Evolutionary conservation across 2,329 filamentous ascomycete genomes (phyloP).

Genomic region (Dactylellina leptospora): DNA sequence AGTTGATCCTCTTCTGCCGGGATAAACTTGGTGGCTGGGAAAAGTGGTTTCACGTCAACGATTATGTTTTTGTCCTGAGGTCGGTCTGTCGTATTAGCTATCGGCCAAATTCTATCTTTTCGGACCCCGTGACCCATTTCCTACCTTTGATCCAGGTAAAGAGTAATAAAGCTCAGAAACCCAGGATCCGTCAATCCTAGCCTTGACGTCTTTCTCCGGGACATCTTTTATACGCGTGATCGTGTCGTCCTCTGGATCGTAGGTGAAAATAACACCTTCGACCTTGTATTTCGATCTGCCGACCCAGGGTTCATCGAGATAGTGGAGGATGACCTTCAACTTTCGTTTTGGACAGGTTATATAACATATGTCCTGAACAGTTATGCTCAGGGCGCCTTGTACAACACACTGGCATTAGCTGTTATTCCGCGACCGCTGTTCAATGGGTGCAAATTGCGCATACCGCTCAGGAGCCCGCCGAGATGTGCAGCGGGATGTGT

Average conservation of each 20-base stretch:
- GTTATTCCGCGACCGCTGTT: neutral
- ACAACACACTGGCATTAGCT: constrained; percentile 53
- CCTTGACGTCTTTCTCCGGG: constrained; percentile 82
- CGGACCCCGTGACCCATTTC: too few relatives aligned
- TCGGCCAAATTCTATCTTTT: too few relatives aligned
- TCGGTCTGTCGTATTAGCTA: too few relatives aligned
- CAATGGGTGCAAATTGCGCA: neutral
- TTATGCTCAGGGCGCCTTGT: constrained; percentile 78
- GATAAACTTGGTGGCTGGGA: constrained; percentile 78
- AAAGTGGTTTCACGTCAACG: constrained; percentile 86
- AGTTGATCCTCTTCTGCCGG: constrained; percentile 82
- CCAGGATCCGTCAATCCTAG: constrained; percentile 85
- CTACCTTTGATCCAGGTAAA: constrained; percentile 60
- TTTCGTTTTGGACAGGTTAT: constrained; percentile 89
- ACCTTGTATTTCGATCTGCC: constrained; percentile 90
- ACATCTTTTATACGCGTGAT: constrained; percentile 85
- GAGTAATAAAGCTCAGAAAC: constrained; percentile 74
- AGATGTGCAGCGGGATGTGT: constrained; percentile 94
- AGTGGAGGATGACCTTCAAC: constrained; percentile 90
- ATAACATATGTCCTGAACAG: constrained; percentile 87
- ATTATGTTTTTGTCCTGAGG: constrained; percentile 67
- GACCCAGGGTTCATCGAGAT: constrained; percentile 93
- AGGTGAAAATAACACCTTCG: constrained; percentile 87
- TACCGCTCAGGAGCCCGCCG: constrained; percentile 79
- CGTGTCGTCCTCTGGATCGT: constrained; percentile 85